Conservation (phyloP, 1,284 basidiomycete genomes). For the Neonothopanus nambi region DNA sequence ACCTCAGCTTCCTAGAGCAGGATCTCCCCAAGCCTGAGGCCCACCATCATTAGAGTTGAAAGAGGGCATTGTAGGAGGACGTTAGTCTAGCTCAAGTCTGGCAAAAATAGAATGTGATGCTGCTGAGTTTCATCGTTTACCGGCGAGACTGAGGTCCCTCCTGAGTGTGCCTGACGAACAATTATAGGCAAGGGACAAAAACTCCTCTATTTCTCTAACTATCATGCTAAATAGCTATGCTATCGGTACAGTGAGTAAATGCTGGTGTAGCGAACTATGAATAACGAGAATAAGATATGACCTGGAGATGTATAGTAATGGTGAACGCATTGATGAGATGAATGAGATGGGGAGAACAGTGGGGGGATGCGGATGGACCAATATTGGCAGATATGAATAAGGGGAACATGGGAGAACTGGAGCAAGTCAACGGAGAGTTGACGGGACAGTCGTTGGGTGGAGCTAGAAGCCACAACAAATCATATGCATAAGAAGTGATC, state of each 20-base stretch:
- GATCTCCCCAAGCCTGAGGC: conserved; percentile 43
- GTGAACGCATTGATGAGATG: neutral
- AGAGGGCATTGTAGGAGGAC: conserved; percentile 15
- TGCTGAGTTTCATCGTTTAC: too few species aligned
- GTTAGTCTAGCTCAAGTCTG: conserved; percentile 17
- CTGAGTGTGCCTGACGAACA: too few species aligned
- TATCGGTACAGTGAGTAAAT: conserved; percentile 6
- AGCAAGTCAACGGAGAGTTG: too few species aligned
- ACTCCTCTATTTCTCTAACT: neutral
- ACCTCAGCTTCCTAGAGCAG: conserved; percentile 46
- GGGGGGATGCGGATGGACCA: too few species aligned
- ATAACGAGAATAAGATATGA: conserved; percentile 7
- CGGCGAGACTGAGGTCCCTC: too few species aligned
- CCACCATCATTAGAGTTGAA: conserved; percentile 38
- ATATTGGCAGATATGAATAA: too few species aligned
- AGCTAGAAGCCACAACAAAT: too few species aligned
- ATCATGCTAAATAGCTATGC: neutral
- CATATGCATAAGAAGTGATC: too few species aligned
- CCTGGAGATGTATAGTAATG: conserved; percentile 1
- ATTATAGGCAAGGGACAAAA: neutral
- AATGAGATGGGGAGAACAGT: neutral
- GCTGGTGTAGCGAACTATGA: conserved; percentile 5
- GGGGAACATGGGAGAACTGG: too few species aligned
- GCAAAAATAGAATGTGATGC: neutral
- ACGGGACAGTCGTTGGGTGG: too few species aligned